A percentile compares a stretch with the other conserved stretches of the same genome.
Evolutionary conservation across 768 basidiomycete genomes (phyloP).

Genomic region (Suillus subalutaceus): DNA sequence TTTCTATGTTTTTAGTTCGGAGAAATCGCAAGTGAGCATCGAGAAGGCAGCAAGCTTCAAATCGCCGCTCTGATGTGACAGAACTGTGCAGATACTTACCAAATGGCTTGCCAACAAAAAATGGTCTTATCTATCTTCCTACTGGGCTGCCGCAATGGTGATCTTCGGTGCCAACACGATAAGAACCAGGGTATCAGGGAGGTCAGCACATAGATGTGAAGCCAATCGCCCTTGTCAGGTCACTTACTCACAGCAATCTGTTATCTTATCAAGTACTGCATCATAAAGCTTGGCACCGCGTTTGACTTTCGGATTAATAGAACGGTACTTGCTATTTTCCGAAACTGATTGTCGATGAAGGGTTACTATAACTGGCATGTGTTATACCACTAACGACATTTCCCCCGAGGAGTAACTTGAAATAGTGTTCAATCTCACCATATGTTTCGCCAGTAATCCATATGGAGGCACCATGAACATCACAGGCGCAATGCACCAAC

Average conservation of each 20-base stretch:
- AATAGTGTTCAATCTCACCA: slow-evolving; percentile 3
- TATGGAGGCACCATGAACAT: slow-evolving; percentile 14
- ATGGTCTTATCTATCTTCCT: not conserved
- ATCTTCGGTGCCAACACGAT: slow-evolving; percentile 13
- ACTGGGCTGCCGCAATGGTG: not conserved
- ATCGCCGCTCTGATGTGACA: not conserved
- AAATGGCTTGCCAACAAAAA: not conserved
- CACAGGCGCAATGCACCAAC: slow-evolving; percentile 10
- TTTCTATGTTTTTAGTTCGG: not conserved
- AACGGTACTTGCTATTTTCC: not conserved
- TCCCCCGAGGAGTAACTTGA: not conserved
- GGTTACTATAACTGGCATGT: not conserved
- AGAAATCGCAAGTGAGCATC: slow-evolving; percentile 9
- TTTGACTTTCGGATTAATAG: not conserved
- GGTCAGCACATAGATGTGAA: not conserved
- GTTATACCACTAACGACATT: not conserved
- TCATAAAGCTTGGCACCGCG: too few species aligned
- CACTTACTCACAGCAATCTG: slow-evolving; percentile 11
- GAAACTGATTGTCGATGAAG: not conserved
- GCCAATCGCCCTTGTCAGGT: not conserved
- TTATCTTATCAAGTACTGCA: slow-evolving; percentile 10
- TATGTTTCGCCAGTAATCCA: slow-evolving; percentile 7
- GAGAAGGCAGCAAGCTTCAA: slow-evolving; percentile 5
- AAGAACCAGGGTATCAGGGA: slow-evolving; percentile 9
- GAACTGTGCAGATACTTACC: slow-evolving; percentile 1